Evolutionary conservation across 2,329 filamentous ascomycete species (phyloP).

Genomic region (Aspergillus sp.): DNA sequence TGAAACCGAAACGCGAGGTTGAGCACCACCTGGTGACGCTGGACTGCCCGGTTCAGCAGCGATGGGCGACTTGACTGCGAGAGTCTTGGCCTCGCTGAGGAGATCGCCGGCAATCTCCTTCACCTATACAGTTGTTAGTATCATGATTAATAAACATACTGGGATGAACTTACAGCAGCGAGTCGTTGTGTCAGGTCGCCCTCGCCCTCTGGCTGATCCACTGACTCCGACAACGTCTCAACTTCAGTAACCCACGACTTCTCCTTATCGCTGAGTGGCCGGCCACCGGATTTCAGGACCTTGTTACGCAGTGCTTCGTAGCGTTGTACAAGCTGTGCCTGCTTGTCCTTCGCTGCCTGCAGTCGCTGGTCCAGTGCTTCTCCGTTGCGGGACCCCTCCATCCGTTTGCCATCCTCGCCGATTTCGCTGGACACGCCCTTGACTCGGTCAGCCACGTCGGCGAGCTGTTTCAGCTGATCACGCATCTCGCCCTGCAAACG

Average conservation of each 20-base stretch:
- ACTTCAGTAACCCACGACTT: slow-evolving; percentile 49
- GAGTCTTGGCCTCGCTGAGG: slow-evolving; percentile 38
- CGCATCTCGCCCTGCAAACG: slow-evolving; percentile 49
- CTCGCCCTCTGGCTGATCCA: slow-evolving; percentile 29
- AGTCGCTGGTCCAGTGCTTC: slow-evolving; percentile 44
- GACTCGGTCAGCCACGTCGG: slow-evolving; percentile 48
- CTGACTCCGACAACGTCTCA: slow-evolving; percentile 38
- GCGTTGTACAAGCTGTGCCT: slow-evolving; percentile 42
- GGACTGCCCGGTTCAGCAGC: slow-evolving; percentile 31
- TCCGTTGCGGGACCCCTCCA: slow-evolving; percentile 34
- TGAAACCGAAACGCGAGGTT: slow-evolving; percentile 44
- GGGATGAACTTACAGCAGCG: slow-evolving; percentile 39
- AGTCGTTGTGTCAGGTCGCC: slow-evolving; percentile 38
- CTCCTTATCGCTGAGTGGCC: slow-evolving; percentile 50
- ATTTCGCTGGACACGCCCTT: slow-evolving; percentile 44
- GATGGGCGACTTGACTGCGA: slow-evolving; percentile 31
- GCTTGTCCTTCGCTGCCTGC: slow-evolving; percentile 41
- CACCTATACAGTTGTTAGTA: slow-evolving; percentile 34
- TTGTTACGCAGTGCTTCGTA: slow-evolving; percentile 49
- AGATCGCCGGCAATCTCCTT: slow-evolving; percentile 43
- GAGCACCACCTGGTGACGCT: slow-evolving; percentile 29
- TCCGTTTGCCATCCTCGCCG: slow-evolving; percentile 37
- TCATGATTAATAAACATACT: too few species aligned
- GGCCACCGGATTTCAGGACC: slow-evolving; percentile 44
- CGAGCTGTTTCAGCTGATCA: slow-evolving; percentile 49